Evolutionary conservation across 352 stramenopile genomes (phyloP).

Genomic region (Globisporangium heterothallicum): DNA sequence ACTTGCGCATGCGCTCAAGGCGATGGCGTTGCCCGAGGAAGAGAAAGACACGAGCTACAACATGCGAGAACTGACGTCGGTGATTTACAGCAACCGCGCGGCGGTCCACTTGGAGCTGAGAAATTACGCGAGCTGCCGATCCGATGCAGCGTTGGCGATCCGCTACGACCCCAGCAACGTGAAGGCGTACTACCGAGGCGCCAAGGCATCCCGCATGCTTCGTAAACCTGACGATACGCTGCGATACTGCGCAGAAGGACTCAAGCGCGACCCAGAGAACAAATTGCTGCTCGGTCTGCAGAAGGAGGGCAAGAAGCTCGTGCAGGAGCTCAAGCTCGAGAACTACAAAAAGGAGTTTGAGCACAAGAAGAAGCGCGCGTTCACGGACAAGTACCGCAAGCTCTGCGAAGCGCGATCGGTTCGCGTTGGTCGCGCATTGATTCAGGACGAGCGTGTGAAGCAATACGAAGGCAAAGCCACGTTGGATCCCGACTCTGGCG

Average conservation of each 20-base stretch:
- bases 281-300: conserved; percentile 72
- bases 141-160: conserved; percentile 69
- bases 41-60: conserved; percentile 58
- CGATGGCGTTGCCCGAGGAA: conserved; percentile 50
- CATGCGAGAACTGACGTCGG: conserved; percentile 64
- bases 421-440: conserved; percentile 63
- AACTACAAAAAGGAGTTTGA: conserved; percentile 60
- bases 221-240: conserved; percentile 75
- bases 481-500: conserved; percentile 48
- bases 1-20: conserved; percentile 73
- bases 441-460: conserved; percentile 74
- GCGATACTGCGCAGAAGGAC: conserved; percentile 71
- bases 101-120: conserved; percentile 79
- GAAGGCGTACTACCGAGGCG: conserved; percentile 83
- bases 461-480: conserved; percentile 83
- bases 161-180: conserved; percentile 64
- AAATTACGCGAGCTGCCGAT: conserved; percentile 83
- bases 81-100: conserved; percentile 79
- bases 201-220: conserved; percentile 77
- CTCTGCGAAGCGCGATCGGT: conserved; percentile 59
- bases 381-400: conserved; percentile 75
- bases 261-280: conserved; percentile 71
- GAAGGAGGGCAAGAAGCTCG: conserved; percentile 45
- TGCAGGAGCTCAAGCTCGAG: conserved; percentile 61
- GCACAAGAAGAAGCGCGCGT: conserved; percentile 56